Evolutionary conservation across 345 rosid species (phyloP).

Genomic region (Limnanthes douglasii): DNA sequence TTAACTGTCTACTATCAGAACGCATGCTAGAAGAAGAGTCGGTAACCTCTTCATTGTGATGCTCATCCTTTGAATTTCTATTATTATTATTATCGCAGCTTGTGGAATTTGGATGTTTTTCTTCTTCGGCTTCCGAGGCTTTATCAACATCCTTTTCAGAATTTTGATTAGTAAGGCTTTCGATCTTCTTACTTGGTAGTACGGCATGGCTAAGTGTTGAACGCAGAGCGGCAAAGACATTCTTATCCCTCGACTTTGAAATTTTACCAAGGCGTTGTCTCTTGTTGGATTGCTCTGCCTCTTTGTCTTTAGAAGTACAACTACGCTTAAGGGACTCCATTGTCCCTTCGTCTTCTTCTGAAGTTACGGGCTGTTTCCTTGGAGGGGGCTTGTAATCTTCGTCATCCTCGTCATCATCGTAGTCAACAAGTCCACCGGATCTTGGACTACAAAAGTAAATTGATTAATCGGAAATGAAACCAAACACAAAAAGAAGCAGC

Average conservation of each 20-base stretch:
- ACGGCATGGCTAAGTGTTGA: constrained; percentile 81
- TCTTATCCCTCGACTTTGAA: constrained; percentile 35
- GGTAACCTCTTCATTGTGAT: constrained; percentile 31
- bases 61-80: constrained; percentile 33
- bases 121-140: constrained; percentile 25
- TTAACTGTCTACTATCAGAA: constrained; percentile 33
- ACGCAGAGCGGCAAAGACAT: constrained; percentile 67
- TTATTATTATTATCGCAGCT: constrained; percentile 14
- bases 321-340: constrained; percentile 65
- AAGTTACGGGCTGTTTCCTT: constrained; percentile 39
- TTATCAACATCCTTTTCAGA: constrained; percentile 15
- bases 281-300: constrained; percentile 45
- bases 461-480: background rate
- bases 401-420: constrained; percentile 97
- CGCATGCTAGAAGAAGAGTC: constrained; percentile 42
- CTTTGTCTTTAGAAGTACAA: constrained; percentile 41
- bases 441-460: constrained; percentile 27
- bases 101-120: constrained; percentile 17
- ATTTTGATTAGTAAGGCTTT: constrained; percentile 14
- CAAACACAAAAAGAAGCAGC: background rate
- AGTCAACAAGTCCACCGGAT: constrained; percentile 85
- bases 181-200: constrained; percentile 48
- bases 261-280: constrained; percentile 49
- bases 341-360: constrained; percentile 52
- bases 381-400: constrained; percentile 90